Evolutionary conservation across 163 green algal species (phyloP).

Genomic region (Chloromonas sp.): DNA sequence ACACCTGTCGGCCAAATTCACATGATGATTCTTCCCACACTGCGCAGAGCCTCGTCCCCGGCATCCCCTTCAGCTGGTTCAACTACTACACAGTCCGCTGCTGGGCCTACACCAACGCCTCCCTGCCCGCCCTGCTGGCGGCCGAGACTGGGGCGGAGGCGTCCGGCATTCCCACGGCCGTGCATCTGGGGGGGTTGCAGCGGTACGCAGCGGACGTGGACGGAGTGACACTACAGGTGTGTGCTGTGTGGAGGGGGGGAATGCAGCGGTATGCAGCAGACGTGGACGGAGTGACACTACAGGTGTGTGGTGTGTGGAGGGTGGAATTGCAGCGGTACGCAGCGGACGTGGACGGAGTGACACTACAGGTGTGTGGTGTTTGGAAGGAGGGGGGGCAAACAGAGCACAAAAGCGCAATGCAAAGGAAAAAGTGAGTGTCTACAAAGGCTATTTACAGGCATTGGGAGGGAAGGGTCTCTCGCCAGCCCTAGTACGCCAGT

Average conservation of each 20-base stretch:
- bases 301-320: neutral
- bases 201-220: neutral
- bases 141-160: neutral
- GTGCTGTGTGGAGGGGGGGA: neutral
- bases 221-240: neutral
- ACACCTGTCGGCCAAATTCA: too few relatives aligned
- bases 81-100: neutral
- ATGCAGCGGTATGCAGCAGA: neutral
- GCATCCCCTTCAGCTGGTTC: neutral
- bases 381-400: neutral
- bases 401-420: too few relatives aligned
- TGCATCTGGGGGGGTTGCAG: neutral
- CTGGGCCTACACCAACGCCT: neutral
- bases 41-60: neutral
- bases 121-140: neutral
- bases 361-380: neutral
- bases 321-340: neutral
- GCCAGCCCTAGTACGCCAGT: too few relatives aligned
- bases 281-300: neutral
- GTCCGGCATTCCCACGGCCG: neutral
- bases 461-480: too few relatives aligned
- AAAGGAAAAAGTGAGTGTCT: too few relatives aligned
- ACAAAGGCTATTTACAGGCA: too few relatives aligned
- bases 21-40: too few relatives aligned
- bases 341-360: neutral